These are phyloP conservation scores for Calonectria hongkongensis DNA, from an alignment of 2,329 filamentous ascomycete species.

Conservation along the genomic window DNA sequence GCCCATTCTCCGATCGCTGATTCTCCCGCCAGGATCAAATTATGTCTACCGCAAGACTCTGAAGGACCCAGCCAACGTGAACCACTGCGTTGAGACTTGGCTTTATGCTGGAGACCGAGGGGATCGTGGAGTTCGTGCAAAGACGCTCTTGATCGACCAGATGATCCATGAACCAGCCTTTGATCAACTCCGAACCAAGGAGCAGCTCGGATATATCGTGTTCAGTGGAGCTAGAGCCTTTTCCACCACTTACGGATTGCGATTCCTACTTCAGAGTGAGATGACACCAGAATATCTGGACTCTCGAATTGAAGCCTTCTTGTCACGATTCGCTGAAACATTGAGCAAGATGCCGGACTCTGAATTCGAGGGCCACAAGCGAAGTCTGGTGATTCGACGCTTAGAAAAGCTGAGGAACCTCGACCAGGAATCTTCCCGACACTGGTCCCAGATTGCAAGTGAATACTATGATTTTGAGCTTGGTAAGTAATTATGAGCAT, in stretches of 20 bases:
- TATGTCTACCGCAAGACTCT: conserved; percentile 88
- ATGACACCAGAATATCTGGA: conserved; percentile 89
- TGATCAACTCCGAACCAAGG: conserved; percentile 95
- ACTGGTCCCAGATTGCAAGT: conserved; percentile 89
- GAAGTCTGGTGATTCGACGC: conserved; percentile 89
- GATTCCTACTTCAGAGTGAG: conserved; percentile 96
- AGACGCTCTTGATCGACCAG: conserved; percentile 88
- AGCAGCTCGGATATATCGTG: conserved; percentile 97
- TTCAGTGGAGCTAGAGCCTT: conserved; percentile 85
- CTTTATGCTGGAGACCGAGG: conserved; percentile 81
- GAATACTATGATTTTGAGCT: conserved; percentile 94
- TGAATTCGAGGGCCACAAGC: conserved; percentile 93
- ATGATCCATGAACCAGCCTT: conserved; percentile 96
- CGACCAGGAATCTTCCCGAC: conserved; percentile 85
- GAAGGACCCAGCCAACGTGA: conserved; percentile 91
- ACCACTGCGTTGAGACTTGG: conserved; percentile 88
- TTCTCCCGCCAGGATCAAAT: conserved; percentile 87
- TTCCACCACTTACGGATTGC: conserved; percentile 87
- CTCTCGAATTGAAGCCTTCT: conserved; percentile 89
- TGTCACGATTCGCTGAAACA: conserved; percentile 78
- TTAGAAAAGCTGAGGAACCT: conserved; percentile 96
- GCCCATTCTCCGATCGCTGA: conserved; percentile 84
- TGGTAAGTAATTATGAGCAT: conserved; percentile 71
- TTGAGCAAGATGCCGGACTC: conserved; percentile 85
- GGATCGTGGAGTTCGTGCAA: conserved; percentile 83